Conservation (phyloP, 2,329 filamentous ascomycete species). For the Endocalyx cinctus region DNA sequence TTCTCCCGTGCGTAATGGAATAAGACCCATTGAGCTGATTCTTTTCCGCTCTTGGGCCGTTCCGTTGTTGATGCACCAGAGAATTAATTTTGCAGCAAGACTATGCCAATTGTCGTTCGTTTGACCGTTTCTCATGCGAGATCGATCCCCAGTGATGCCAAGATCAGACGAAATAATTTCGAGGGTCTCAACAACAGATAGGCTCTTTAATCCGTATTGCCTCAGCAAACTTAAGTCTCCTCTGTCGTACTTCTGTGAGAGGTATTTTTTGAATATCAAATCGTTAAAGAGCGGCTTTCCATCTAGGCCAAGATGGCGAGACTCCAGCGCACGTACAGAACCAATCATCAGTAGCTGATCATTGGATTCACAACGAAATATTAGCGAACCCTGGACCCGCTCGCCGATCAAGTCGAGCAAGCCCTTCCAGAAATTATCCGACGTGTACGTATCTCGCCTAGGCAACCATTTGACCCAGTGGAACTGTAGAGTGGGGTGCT, state of each 20-base stretch:
- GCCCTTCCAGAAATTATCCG: conserved; percentile 3
- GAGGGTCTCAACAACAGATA: no score
- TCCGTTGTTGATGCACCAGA: no score
- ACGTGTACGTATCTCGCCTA: conserved; percentile 9
- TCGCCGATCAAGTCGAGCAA: conserved; percentile 3
- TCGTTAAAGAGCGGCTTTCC: conserved; percentile 20
- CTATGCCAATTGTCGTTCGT: no score
- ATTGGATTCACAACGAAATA: conserved; percentile 22
- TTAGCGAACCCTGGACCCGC: background rate
- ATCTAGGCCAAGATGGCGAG: conserved; percentile 11
- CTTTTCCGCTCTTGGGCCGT: no score
- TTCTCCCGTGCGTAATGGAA: no score
- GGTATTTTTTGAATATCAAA: conserved; percentile 8
- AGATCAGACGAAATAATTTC: no score
- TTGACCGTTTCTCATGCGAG: no score
- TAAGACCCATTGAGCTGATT: no score
- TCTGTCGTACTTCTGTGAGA: conserved; percentile 11
- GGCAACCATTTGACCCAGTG: conserved; percentile 44
- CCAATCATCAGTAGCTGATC: conserved; percentile 19
- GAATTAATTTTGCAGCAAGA: no score
- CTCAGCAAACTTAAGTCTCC: conserved; percentile 5
- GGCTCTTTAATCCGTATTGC: conserved; percentile 9
- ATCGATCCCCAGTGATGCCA: no score
- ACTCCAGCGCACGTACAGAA: conserved; percentile 3
- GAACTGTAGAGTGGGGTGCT: conserved; percentile 33